Evolutionary conservation across 169 alveolate genomes (phyloP).

Genomic region (Plasmodium fragile): DNA sequence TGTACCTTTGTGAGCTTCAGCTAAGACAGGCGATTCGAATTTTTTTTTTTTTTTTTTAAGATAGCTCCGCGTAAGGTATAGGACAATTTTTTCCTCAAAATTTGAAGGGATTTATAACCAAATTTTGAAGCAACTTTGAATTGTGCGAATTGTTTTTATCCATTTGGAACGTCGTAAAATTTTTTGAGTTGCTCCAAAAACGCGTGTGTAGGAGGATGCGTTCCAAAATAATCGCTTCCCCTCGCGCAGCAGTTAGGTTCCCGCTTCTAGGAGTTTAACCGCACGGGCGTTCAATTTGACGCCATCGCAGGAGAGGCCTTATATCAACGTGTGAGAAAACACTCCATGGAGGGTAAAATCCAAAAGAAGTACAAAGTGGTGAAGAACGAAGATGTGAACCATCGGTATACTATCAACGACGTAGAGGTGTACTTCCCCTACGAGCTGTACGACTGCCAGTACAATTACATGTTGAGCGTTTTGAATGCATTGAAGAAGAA

Average conservation of each 20-base stretch:
- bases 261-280: not conserved
- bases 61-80: not conserved
- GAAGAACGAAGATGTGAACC: slow-evolving; percentile 53
- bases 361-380: slow-evolving; percentile 67
- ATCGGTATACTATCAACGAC: slow-evolving; percentile 71
- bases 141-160: not conserved
- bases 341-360: slow-evolving; percentile 31
- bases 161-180: not conserved
- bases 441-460: slow-evolving; percentile 89
- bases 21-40: not conserved
- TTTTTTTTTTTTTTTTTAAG: not conserved
- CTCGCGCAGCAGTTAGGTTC: not conserved
- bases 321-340: not conserved
- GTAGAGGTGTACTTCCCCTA: slow-evolving; percentile 88
- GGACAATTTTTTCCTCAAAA: not conserved
- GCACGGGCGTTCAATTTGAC: not conserved
- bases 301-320: not conserved
- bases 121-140: not conserved
- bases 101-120: not conserved
- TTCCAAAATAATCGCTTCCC: not conserved
- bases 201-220: not conserved
- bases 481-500: slow-evolving; percentile 80
- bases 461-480: slow-evolving; percentile 86
- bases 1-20: not conserved
- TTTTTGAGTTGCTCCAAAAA: not conserved